Conservation (phyloP, 192 early-diverging fungal species). For the Umbelopsis ramanniana region DNA sequence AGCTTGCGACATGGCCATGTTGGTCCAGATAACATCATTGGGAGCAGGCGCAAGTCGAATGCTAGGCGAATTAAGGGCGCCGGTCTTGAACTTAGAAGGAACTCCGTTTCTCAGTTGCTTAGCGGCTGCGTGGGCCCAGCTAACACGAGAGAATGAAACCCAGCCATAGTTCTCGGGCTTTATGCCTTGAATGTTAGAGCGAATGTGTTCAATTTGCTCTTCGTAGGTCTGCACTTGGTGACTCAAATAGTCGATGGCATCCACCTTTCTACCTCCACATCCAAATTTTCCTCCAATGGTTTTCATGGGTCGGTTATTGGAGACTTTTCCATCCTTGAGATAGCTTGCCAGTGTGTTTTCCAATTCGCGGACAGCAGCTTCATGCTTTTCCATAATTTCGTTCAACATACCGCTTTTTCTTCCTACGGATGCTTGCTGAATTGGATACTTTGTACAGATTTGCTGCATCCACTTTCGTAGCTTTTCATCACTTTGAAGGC, state of each 20-base stretch:
- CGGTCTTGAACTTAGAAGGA: background rate
- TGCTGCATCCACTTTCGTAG: constrained; percentile 54
- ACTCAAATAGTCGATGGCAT: constrained; percentile 75
- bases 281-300: constrained; percentile 33
- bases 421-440: constrained; percentile 66
- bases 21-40: constrained; percentile 79
- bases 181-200: constrained; percentile 50
- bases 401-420: constrained; percentile 68
- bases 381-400: constrained; percentile 68
- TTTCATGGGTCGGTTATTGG: constrained; percentile 43
- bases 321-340: constrained; percentile 41
- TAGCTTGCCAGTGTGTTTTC: constrained; percentile 66
- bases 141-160: constrained; percentile 66
- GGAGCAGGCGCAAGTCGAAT: constrained; percentile 68
- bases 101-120: constrained; percentile 42
- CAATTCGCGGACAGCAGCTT: constrained; percentile 62
- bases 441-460: constrained; percentile 44
- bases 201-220: constrained; percentile 54
- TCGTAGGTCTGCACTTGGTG: constrained; percentile 60
- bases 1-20: constrained; percentile 59
- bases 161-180: constrained; percentile 71
- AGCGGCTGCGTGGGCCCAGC: constrained; percentile 48
- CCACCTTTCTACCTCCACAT: constrained; percentile 55
- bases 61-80: constrained; percentile 23
- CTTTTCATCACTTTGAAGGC: constrained; percentile 59